phyloP scores from a whole-genome alignment of 1,139 yeast genomes.

The Spathaspora sp. region DNA sequence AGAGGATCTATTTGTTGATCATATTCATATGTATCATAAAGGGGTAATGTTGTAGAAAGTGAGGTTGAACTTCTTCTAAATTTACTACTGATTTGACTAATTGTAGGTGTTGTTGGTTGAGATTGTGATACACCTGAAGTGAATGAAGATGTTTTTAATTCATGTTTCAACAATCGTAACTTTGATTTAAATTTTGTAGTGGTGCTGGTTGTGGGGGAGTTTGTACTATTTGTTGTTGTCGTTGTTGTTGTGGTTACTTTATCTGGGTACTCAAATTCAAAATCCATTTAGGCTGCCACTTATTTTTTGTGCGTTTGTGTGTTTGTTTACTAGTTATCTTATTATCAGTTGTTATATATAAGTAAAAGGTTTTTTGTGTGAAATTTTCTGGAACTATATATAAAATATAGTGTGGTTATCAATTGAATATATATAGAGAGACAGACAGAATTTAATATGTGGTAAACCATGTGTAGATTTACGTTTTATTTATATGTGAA shows the following conservation, averaged over 20 bases:
- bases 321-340: neutral
- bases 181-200: constrained; percentile 5
- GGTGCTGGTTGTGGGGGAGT: neutral
- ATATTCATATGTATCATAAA: neutral
- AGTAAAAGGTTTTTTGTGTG: neutral
- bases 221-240: neutral
- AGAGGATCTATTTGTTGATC: neutral
- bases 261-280: constrained; percentile 5
- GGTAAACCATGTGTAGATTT: neutral
- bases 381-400: neutral
- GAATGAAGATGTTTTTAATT: constrained; percentile 2
- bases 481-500: constrained; percentile 1
- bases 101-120: constrained; percentile 2
- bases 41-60: neutral
- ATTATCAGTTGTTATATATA: neutral
- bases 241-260: neutral
- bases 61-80: constrained; percentile 2
- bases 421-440: neutral
- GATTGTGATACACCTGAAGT: constrained; percentile 1
- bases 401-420: neutral
- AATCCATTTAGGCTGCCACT: constrained; percentile 4
- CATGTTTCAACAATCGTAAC: constrained; percentile 5
- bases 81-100: constrained; percentile 1
- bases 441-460: neutral
- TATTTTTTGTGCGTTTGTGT: neutral